Base-by-base conservation (phyloP, 2,329 filamentous ascomycete species). In the Trichoderma sp. region DNA sequence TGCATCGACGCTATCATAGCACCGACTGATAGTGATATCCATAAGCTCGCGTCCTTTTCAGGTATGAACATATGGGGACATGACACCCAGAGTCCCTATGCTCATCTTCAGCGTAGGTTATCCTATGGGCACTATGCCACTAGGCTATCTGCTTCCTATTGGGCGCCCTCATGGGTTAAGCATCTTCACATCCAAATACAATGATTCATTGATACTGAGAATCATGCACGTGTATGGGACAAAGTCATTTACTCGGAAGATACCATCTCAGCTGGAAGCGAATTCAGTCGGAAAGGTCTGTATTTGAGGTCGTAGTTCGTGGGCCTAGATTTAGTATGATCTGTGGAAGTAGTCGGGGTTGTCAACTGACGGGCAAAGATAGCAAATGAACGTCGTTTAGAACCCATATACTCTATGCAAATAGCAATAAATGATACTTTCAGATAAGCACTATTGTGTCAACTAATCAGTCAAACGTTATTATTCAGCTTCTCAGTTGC, bases 401-500 rank as follows among this genome's bases (percentile, higher is more conserved):
- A n/a, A 6, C 18, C n/a, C 43, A 51, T 51, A 1, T 51, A 6
- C 8, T 21, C 2, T 0, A 51, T 21, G 1, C 7, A n/a, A n/a
- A 51, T 21, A 1, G 9, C n/a, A 12, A 51, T 21, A 51, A 21
- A 1, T 11, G n/a, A 51, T 6, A 21, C n/a, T 47, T 6, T 47
- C 2, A 3, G 2, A 47, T 21, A 9, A 8, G 18, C 0, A 21
- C 8, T 47, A 3, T 3, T 47, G n/a, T 47, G 8, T 47, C 1
- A 12, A n/a, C 6, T 21, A n/a, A 51, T 21, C 9, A 51, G 43
- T 21, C 43, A 51, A 51, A 3, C 3, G 26, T 9, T 24, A 56
- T 66, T 56, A 56, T 36, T 66, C 63, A 66, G 47, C 63, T 51
- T 18, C 43, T 36, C 32, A 21, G n/a, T 21, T 51, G 43, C 15